A percentile compares a stretch with the other conserved stretches of the same genome.
These are phyloP conservation scores for Ophiocordyceps camponoti-saundersi DNA, from an alignment of 2,329 filamentous ascomycete genomes.

Conservation along the genomic window DNA sequence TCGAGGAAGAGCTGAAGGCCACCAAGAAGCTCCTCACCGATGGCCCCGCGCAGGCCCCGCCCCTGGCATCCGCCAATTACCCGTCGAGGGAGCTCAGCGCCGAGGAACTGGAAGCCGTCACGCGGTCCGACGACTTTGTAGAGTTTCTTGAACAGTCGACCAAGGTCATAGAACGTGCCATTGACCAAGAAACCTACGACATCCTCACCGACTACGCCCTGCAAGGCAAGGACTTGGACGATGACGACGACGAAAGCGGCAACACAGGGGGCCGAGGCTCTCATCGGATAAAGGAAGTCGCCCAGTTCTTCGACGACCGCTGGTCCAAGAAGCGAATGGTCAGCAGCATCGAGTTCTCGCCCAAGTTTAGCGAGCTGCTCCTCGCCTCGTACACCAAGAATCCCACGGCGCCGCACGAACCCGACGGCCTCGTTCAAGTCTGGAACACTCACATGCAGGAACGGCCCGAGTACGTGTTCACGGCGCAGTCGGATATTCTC, in stretches of 20 bases:
- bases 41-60: slow-evolving; percentile 10
- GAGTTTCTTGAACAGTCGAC: slow-evolving; percentile 92
- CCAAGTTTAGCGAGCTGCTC: slow-evolving; percentile 84
- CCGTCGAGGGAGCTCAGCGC: slow-evolving; percentile 63
- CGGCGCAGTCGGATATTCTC: slow-evolving; percentile 87
- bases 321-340: slow-evolving; percentile 98
- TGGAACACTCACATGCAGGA: slow-evolving; percentile 96
- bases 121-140: slow-evolving; percentile 80
- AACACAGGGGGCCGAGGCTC: slow-evolving; percentile 55
- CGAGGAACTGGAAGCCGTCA: slow-evolving; percentile 82
- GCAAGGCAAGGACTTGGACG: slow-evolving; percentile 56
- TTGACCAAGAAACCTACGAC: slow-evolving; percentile 85
- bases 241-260: slow-evolving; percentile 65
- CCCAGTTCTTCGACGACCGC: slow-evolving; percentile 85
- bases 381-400: slow-evolving; percentile 96
- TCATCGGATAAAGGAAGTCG: slow-evolving; percentile 66
- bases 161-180: slow-evolving; percentile 88
- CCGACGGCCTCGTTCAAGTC: slow-evolving; percentile 82
- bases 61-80: slow-evolving; percentile 34
- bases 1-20: slow-evolving; percentile 79
- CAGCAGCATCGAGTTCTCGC: slow-evolving; percentile 86
- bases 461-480: slow-evolving; percentile 89
- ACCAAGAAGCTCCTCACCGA: slow-evolving; percentile 43
- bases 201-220: slow-evolving; percentile 88
- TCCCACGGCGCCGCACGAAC: slow-evolving; percentile 82